These are phyloP conservation scores for Candida ficus DNA, from an alignment of 805 yeast genomes.

Conservation along the genomic window DNA sequence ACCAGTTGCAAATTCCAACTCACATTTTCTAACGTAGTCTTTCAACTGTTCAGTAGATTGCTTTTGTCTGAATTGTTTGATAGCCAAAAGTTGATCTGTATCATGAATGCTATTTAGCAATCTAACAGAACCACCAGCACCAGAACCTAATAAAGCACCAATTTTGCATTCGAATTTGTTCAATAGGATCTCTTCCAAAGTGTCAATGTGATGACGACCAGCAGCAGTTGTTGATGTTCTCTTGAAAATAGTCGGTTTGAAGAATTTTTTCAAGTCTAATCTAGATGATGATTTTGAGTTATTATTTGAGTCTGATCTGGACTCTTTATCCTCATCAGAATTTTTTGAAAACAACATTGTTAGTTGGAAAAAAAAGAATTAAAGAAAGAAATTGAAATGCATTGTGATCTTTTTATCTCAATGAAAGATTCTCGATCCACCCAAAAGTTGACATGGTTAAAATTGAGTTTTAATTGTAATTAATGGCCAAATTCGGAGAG, in stretches of 20 bases:
- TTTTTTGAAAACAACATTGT: neutral
- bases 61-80: conserved; percentile 73
- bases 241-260: conserved; percentile 14
- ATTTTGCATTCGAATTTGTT: conserved; percentile 60
- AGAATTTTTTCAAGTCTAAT: conserved; percentile 23
- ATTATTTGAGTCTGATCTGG: neutral
- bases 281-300: neutral
- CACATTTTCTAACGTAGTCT: conserved; percentile 81
- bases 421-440: too few relatives aligned
- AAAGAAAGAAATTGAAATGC: neutral
- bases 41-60: conserved; percentile 64
- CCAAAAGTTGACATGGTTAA: too few relatives aligned
- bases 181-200: conserved; percentile 45
- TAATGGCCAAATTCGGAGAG: too few relatives aligned
- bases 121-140: conserved; percentile 87
- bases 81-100: conserved; percentile 64
- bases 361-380: too few relatives aligned
- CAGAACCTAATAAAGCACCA: conserved; percentile 75
- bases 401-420: too few relatives aligned
- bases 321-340: conserved; percentile 1
- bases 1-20: conserved; percentile 87
- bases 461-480: too few relatives aligned
- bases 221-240: conserved; percentile 10
- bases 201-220: conserved; percentile 22
- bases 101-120: conserved; percentile 64